A percentile compares a stretch with the other conserved stretches of the same genome.
Evolutionary conservation across 192 early-diverging fungal species (phyloP).

Genomic region (Coemansia sp.): DNA sequence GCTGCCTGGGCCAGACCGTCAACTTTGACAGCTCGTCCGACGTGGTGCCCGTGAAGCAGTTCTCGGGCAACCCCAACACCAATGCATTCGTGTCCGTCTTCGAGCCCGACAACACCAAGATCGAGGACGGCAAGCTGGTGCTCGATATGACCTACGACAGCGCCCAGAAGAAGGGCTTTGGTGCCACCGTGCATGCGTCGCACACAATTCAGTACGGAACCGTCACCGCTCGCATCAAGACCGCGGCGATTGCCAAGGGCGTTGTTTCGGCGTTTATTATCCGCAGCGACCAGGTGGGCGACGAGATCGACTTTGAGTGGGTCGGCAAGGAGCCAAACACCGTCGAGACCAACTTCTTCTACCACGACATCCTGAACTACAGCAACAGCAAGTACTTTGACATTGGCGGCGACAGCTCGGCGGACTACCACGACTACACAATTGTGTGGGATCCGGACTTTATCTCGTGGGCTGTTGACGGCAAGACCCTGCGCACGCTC

Average conservation of each 20-base stretch:
- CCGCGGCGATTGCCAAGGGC: constrained; percentile 51
- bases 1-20: constrained; percentile 29
- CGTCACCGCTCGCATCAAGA: constrained; percentile 60
- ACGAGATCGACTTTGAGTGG: constrained; percentile 70
- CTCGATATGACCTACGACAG: constrained; percentile 38
- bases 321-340: constrained; percentile 54
- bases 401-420: constrained; percentile 40
- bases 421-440: constrained; percentile 56
- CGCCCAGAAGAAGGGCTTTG: constrained; percentile 54
- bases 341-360: constrained; percentile 66
- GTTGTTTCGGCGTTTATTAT: constrained; percentile 60
- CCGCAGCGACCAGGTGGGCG: constrained; percentile 48
- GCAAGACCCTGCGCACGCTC: constrained; percentile 52
- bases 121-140: constrained; percentile 34
- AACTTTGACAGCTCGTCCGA: constrained; percentile 31
- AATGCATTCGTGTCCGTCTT: constrained; percentile 47
- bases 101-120: constrained; percentile 35
- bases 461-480: constrained; percentile 59
- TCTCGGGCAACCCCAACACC: constrained; percentile 28
- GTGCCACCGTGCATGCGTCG: constrained; percentile 44
- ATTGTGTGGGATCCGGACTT: constrained; percentile 58
- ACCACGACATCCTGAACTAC: constrained; percentile 56
- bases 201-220: constrained; percentile 57
- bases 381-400: constrained; percentile 40
- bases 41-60: constrained; percentile 16